These are phyloP conservation scores for Elongisporangium undulatum DNA, from an alignment of 352 stramenopile species.

Conservation along the genomic window DNA sequence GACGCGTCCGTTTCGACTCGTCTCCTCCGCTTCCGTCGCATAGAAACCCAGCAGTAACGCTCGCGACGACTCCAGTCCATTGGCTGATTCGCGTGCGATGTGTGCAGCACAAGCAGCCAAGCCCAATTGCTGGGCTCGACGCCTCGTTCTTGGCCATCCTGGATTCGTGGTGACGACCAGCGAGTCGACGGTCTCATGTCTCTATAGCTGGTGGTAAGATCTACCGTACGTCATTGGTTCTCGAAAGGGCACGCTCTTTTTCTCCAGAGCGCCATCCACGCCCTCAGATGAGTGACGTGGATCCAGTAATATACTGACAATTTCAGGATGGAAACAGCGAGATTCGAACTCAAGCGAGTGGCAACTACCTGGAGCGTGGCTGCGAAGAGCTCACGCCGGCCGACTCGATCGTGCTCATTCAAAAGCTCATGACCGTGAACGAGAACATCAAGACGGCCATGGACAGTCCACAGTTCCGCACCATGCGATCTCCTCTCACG, in stretches of 20 bases:
- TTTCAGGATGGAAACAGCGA: too few species aligned
- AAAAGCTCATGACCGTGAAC: neutral
- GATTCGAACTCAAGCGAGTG: too few species aligned
- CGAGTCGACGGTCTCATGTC: neutral
- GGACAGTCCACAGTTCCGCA: neutral
- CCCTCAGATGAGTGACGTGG: too few species aligned
- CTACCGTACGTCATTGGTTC: too few species aligned
- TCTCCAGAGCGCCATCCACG: too few species aligned
- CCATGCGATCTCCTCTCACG: neutral
- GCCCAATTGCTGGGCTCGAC: too few species aligned
- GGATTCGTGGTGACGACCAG: neutral
- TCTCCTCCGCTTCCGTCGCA: neutral
- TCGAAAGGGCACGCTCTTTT: too few species aligned
- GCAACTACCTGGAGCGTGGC: neutral
- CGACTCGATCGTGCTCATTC: neutral
- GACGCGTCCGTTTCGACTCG: neutral
- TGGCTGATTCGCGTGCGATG: neutral
- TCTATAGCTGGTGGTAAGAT: neutral
- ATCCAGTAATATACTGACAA: too few species aligned
- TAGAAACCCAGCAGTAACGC: neutral
- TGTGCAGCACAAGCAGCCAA: too few species aligned
- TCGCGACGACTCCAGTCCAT: too few species aligned
- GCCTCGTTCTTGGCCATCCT: too few species aligned
- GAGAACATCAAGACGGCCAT: neutral
- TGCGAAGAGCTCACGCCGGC: neutral